Evolutionary conservation across 352 stramenopile genomes (phyloP).

Genomic region (Globisporangium alternatum): DNA sequence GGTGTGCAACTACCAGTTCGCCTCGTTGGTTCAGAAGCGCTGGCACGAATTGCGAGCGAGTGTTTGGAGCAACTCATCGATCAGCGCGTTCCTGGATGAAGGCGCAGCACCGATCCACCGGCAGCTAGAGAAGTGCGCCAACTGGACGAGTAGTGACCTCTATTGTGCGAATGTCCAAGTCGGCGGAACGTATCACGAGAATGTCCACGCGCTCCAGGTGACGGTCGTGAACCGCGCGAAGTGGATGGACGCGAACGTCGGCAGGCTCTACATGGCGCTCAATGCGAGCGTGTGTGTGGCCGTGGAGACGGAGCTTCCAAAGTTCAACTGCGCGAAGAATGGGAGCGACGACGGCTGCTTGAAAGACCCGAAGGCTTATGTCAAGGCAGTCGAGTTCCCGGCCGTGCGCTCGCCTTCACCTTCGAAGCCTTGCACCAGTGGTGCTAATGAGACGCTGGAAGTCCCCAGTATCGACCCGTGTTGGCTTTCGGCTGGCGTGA

Average conservation of each 20-base stretch:
- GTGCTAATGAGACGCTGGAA: background rate
- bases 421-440: background rate
- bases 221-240: conserved; percentile 4
- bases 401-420: conserved; percentile 2
- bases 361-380: conserved; percentile 15
- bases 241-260: conserved; percentile 23
- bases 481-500: conserved; percentile 14
- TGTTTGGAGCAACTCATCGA: background rate
- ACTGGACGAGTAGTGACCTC: conserved; percentile 17
- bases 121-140: conserved; percentile 15
- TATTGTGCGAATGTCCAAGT: conserved; percentile 18
- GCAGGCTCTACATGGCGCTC: conserved; percentile 16
- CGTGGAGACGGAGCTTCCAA: conserved; percentile 6
- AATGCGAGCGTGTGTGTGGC: conserved; percentile 8
- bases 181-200: conserved; percentile 15
- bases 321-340: conserved; percentile 23
- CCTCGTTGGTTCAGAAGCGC: background rate
- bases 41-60: background rate
- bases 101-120: conserved; percentile 8
- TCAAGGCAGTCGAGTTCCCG: conserved; percentile 6
- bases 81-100: background rate
- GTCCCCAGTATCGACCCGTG: background rate
- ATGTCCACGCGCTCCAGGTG: conserved; percentile 12
- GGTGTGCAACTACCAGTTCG: background rate
- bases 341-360: conserved; percentile 20